A percentile compares a stretch with the other conserved stretches of the same genome.
Conservation (phyloP, 2,329 filamentous ascomycete genomes). For the Monosporascus sp. region DNA sequence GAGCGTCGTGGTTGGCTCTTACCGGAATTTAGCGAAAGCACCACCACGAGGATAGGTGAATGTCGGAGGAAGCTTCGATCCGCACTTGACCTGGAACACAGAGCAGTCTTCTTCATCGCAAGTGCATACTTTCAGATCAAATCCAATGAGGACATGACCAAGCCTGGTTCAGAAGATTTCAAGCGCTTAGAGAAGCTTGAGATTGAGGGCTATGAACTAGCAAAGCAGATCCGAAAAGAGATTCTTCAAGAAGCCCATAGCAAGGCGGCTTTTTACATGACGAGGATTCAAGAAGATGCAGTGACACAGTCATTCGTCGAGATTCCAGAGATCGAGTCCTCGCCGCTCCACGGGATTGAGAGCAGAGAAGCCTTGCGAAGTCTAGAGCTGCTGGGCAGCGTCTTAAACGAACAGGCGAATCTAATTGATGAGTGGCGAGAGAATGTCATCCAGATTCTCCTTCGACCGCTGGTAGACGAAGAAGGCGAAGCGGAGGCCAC, state of each 20-base stretch:
- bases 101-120: conserved; percentile 77
- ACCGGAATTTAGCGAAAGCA: conserved; percentile 22
- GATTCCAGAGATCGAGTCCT: conserved; percentile 55
- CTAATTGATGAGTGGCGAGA: conserved; percentile 72
- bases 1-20: conserved; percentile 24
- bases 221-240: conserved; percentile 73
- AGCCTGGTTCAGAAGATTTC: conserved; percentile 64
- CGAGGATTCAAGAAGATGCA: conserved; percentile 50
- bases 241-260: conserved; percentile 56
- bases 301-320: conserved; percentile 51
- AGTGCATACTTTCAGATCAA: conserved; percentile 84
- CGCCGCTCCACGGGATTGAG: conserved; percentile 64
- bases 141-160: conserved; percentile 58
- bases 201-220: conserved; percentile 67
- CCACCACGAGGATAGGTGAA: conserved; percentile 42
- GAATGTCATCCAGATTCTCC: conserved; percentile 65
- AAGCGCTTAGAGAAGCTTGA: conserved; percentile 64
- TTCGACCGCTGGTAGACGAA: conserved; percentile 75
- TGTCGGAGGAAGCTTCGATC: conserved; percentile 63
- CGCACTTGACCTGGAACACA: conserved; percentile 75
- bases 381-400: conserved; percentile 58
- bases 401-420: conserved; percentile 68
- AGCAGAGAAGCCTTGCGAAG: conserved; percentile 60
- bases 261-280: conserved; percentile 63
- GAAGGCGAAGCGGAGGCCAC: conserved; percentile 69